Evolutionary conservation across 306 rosid species (phyloP).

Genomic region (Erythrophleum fordii): DNA sequence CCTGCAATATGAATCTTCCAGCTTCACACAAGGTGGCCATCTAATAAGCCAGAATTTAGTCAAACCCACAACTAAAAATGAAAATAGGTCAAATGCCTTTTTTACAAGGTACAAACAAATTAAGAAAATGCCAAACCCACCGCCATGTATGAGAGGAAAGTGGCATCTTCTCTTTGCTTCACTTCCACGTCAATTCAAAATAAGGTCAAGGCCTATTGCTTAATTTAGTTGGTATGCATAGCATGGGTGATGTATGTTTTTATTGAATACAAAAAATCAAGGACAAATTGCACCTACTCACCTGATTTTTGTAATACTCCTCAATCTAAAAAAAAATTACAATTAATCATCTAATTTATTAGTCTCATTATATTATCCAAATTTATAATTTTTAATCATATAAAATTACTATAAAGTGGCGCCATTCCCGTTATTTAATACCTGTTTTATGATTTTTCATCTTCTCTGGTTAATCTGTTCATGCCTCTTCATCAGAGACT

Average conservation of each 20-base stretch:
- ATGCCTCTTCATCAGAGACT: no score
- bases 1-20: slow-evolving; percentile 20
- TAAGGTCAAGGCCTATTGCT: background rate
- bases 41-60: slow-evolving; percentile 29
- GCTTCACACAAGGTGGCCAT: slow-evolving; percentile 29
- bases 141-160: slow-evolving; percentile 12
- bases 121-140: slow-evolving; percentile 38
- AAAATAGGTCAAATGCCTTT: slow-evolving; percentile 46
- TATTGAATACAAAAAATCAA: background rate
- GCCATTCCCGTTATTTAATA: no score
- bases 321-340: background rate
- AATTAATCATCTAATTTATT: background rate
- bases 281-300: no score
- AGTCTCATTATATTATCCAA: no score
- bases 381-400: no score
- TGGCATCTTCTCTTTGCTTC: slow-evolving; percentile 42
- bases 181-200: slow-evolving; percentile 45
- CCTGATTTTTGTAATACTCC: background rate
- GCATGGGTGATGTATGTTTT: background rate
- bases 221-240: background rate
- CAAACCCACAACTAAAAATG: slow-evolving; percentile 40
- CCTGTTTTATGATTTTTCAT: no score
- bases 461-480: no score
- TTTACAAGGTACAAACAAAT: background rate
- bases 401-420: no score